These are phyloP conservation scores for Rutstroemia sp. DNA, from an alignment of 2,329 filamentous ascomycete genomes.

Conservation along the genomic window DNA sequence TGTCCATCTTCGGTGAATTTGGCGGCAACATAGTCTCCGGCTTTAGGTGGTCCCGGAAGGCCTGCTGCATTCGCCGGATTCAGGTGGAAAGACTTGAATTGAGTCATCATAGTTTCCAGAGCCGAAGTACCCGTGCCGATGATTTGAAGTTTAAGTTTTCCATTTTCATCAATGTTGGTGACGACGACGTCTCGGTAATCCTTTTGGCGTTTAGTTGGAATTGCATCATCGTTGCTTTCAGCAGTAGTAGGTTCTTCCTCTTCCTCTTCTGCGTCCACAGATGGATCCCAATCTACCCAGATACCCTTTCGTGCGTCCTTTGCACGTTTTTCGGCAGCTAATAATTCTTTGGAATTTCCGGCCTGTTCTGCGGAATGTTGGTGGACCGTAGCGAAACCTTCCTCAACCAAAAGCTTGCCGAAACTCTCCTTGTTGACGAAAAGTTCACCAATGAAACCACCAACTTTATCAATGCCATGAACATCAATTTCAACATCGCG, in stretches of 20 bases:
- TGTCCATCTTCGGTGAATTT: constrained; percentile 83
- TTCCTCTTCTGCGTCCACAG: constrained; percentile 63
- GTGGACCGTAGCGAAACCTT: constrained; percentile 87
- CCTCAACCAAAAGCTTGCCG: constrained; percentile 85
- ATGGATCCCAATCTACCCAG: constrained; percentile 93
- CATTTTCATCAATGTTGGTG: constrained; percentile 78
- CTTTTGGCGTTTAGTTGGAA: constrained; percentile 54
- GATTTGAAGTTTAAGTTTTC: constrained; percentile 83
- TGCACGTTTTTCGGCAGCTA: constrained; percentile 78
- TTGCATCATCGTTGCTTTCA: constrained; percentile 40
- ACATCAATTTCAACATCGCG: constrained; percentile 95
- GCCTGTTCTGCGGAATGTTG: constrained; percentile 94
- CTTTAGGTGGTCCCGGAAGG: constrained; percentile 71
- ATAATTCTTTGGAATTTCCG: constrained; percentile 79
- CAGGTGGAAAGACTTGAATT: constrained; percentile 86
- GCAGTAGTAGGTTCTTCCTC: constrained; percentile 44
- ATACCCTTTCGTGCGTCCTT: constrained; percentile 84
- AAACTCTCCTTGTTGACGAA: constrained; percentile 95
- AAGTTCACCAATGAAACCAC: constrained; percentile 91
- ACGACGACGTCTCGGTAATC: constrained; percentile 94
- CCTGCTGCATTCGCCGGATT: constrained; percentile 72
- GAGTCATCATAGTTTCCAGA: constrained; percentile 79
- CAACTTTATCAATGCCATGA: constrained; percentile 89
- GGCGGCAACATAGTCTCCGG: constrained; percentile 84
- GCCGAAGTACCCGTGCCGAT: constrained; percentile 80